phyloP scores from a whole-genome alignment of 768 basidiomycete genomes.

The Leucocoprinus birnbaumii region DNA sequence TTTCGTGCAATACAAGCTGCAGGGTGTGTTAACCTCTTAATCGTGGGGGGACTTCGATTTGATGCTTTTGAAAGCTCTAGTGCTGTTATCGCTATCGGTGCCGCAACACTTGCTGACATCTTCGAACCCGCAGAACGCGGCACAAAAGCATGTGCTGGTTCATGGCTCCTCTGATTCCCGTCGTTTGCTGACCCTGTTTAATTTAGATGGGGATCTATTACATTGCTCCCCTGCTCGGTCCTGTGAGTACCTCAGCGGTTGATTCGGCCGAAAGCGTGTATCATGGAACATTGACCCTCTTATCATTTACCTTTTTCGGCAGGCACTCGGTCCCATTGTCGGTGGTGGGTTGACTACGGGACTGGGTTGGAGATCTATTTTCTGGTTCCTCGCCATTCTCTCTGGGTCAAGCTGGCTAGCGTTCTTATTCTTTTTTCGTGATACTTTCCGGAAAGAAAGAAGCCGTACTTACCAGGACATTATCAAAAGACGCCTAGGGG shows the following conservation, averaged over 20 bases:
- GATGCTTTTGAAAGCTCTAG: conserved; percentile 41
- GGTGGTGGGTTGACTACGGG: conserved; percentile 66
- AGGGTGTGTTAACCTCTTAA: conserved; percentile 38
- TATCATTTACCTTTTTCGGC: not conserved
- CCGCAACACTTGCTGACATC: conserved; percentile 76
- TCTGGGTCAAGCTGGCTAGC: conserved; percentile 49
- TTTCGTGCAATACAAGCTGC: conserved; percentile 69
- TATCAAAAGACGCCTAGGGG: conserved; percentile 40
- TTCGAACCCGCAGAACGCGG: conserved; percentile 75
- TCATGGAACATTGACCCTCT: not conserved
- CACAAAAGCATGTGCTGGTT: conserved; percentile 37
- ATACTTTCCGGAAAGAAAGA: conserved; percentile 82
- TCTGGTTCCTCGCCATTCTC: conserved; percentile 78
- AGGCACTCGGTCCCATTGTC: conserved; percentile 66
- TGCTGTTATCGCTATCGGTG: conserved; percentile 69
- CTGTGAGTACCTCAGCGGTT: conserved; percentile 29
- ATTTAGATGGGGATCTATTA: conserved; percentile 74
- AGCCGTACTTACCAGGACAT: conserved; percentile 77
- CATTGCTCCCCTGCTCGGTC: conserved; percentile 75
- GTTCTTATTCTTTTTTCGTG: conserved; percentile 70
- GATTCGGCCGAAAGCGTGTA: not conserved
- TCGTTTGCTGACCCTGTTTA: not conserved
- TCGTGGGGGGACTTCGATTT: not conserved
- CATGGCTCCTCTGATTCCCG: not conserved
- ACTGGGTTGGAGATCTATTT: conserved; percentile 76